phyloP scores from a whole-genome alignment of 202 grass and related monocot genomes.

The Carex arenaria region DNA sequence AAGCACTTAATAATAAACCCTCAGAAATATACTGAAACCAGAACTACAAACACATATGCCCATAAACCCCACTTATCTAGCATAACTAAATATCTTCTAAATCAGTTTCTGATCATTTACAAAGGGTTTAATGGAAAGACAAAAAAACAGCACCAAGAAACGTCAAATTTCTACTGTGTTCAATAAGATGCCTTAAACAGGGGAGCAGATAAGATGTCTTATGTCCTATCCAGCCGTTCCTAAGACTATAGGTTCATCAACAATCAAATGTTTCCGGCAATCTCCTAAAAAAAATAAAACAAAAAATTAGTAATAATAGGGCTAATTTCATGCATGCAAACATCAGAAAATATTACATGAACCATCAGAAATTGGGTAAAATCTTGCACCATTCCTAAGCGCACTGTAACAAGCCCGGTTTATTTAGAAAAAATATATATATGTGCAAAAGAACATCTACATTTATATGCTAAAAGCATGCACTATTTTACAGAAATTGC shows the following conservation, averaged over 20 bases:
- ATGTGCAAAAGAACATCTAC: neutral
- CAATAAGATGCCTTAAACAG: slow-evolving; percentile 19
- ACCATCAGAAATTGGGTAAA: neutral
- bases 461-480: neutral
- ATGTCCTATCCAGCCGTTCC: slow-evolving; percentile 21
- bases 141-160: slow-evolving; percentile 5
- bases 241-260: slow-evolving; percentile 1
- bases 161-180: slow-evolving; percentile 7
- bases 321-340: neutral
- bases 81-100: slow-evolving; percentile 14
- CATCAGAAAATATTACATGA: neutral
- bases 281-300: slow-evolving; percentile 17
- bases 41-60: neutral
- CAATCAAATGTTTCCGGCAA: slow-evolving; percentile 9
- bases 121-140: neutral
- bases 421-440: neutral
- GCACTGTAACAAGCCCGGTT: neutral
- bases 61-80: neutral
- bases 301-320: neutral
- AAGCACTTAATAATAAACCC: neutral
- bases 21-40: neutral
- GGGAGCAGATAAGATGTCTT: slow-evolving; percentile 30
- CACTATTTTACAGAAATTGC: neutral
- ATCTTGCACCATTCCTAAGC: neutral
- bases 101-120: slow-evolving; percentile 23